These are phyloP conservation scores for Scenedesmus sp. DNA, from an alignment of 163 green algal species.

Conservation along the genomic window DNA sequence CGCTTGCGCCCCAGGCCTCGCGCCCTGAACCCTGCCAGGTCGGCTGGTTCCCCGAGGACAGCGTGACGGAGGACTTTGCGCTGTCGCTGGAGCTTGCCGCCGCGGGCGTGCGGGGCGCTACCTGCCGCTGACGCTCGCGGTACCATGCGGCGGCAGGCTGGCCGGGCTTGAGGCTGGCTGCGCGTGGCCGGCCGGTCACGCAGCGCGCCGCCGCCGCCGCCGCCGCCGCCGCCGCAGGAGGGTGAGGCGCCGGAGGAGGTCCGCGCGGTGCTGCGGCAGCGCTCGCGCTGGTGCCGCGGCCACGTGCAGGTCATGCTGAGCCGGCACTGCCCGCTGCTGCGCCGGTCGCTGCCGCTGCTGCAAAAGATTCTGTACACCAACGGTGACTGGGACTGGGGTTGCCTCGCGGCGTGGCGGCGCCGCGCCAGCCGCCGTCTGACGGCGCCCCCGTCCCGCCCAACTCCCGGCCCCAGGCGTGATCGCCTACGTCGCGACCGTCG, in stretches of 20 bases:
- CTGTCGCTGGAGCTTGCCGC: conserved; percentile 46
- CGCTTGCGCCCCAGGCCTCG: no score
- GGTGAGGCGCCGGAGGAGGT: conserved; percentile 54
- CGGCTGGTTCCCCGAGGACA: conserved; percentile 45
- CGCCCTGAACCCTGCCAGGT: conserved; percentile 6
- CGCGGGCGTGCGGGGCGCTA: conserved; percentile 39
- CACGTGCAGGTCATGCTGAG: conserved; percentile 51
- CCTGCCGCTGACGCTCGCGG: conserved; percentile 45
- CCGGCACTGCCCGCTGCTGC: conserved; percentile 37
- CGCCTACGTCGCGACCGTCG: conserved; percentile 37
- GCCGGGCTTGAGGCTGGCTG: no score
- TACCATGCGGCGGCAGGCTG: no score
- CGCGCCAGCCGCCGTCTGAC: not conserved
- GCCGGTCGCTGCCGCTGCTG: conserved; percentile 17
- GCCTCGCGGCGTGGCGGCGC: not conserved
- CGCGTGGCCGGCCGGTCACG: no score
- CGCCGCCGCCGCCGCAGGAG: conserved; percentile 16
- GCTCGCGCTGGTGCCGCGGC: conserved; percentile 50
- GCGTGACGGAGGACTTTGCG: conserved; percentile 49
- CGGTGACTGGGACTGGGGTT: conserved; percentile 1
- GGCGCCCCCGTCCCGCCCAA: not conserved
- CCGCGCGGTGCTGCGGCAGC: conserved; percentile 52
- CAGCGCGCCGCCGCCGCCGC: no score
- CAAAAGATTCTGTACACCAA: conserved; percentile 46
- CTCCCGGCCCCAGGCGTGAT: conserved; percentile 8